These are phyloP conservation scores for Bipolaris zeicola DNA, from an alignment of 2,329 filamentous ascomycete genomes.

Conservation along the genomic window DNA sequence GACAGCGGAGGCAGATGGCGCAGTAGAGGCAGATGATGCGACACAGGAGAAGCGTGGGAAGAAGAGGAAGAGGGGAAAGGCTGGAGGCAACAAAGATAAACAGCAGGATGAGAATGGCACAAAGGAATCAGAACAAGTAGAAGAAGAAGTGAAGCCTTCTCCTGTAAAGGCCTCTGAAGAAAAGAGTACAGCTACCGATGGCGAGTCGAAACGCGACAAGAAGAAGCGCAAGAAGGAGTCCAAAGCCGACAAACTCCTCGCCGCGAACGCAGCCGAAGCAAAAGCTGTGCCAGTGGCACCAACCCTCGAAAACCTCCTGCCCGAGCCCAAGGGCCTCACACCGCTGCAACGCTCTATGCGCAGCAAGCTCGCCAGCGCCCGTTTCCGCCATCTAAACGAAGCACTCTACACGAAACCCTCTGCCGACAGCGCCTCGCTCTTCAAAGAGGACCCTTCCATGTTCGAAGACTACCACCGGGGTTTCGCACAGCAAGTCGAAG, in stretches of 20 bases:
- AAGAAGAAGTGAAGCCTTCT: conserved; percentile 26
- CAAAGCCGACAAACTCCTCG: conserved; percentile 14
- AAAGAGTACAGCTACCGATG: conserved; percentile 20
- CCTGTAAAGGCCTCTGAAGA: conserved; percentile 8
- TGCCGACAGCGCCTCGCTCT: conserved; percentile 78
- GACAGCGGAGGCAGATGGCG: conserved; percentile 56
- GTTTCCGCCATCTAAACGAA: conserved; percentile 97
- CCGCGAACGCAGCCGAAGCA: conserved; percentile 12
- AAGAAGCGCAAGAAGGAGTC: conserved; percentile 18
- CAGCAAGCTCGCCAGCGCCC: conserved; percentile 89
- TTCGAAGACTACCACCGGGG: conserved; percentile 96
- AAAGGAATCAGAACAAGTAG: conserved; percentile 27
- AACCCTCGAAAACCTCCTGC: conserved; percentile 34
- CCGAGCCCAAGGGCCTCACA: conserved; percentile 69
- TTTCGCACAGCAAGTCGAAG: conserved; percentile 91
- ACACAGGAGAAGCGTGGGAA: conserved; percentile 46
- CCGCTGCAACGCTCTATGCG: conserved; percentile 94
- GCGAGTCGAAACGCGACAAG: conserved; percentile 35
- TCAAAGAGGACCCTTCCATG: conserved; percentile 85
- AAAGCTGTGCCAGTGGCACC: conserved; percentile 9
- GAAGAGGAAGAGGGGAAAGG: conserved; percentile 41
- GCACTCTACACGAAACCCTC: conserved; percentile 94
- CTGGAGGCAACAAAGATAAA: conserved; percentile 27
- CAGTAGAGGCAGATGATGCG: conserved; percentile 32
- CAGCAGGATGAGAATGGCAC: conserved; percentile 32